Base-by-base conservation (phyloP, 345 rosid genomes). In the Bretschneidera sinensis region DNA sequence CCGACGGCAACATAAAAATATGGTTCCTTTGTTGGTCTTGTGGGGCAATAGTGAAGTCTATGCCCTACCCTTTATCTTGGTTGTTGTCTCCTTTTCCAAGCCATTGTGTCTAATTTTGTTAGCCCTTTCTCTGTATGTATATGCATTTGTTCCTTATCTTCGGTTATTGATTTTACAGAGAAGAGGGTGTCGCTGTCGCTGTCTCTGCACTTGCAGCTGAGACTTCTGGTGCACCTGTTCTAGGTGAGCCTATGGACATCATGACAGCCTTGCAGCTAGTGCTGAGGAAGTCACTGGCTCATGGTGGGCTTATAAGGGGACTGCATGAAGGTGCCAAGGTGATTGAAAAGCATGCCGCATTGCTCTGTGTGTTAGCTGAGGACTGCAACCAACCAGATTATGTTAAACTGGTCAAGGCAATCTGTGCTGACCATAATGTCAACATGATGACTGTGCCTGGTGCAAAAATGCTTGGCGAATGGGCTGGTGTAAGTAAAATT, bases 371-470 rank as follows among this genome's bases (percentile, higher is more conserved):
- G 4, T 33, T 89, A 66, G 95, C 91, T 2, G 89, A 89, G 69
- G 94, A 86, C 67, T 89, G 97, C 58, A 70, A 86, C 66, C 86
- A 83, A 62, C 87, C 97, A 57, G 95, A 85, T 54, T 87, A 79
- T 60, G 71, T 82, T 61, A 85, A 83, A 62, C 72, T 83, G 56
- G 87, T 85, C 51, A 85, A 85, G 68, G 92, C 83, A 18, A 85
- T 87, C 20, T n/a, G n/a, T n/a, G n/a, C n/a, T 28, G 94, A 89
- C 53, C 96, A 83, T 63, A 81, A 80, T 51, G 83, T 82, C 21
- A 74, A 74, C 63, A 64, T 86, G 59, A 54, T 86, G 47, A 78
- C 0, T n/a, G 89, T 84, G 33, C 89, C 89, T 8, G 81, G 83
- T 74, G 82, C 96, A 19, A 84, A 89, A 57, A 70, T 84, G 33